phyloP scores from a whole-genome alignment of 306 rosid species.

The Corylus heterophylla region DNA sequence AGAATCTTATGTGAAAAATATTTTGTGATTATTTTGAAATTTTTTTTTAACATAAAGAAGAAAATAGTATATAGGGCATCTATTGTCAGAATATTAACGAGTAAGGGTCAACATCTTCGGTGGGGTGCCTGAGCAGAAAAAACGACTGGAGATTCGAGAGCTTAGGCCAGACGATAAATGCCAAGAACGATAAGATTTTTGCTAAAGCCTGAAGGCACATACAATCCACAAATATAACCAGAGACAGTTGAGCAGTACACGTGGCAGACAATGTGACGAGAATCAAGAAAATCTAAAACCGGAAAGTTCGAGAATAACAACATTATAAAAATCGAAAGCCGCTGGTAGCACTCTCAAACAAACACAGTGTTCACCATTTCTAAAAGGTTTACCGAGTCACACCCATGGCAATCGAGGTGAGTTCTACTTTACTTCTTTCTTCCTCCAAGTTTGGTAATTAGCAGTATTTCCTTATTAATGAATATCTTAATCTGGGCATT shows the following conservation, averaged over 20 bases:
- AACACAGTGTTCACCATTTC: background rate
- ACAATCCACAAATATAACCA: constrained; percentile 10
- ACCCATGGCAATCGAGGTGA: constrained; percentile 67
- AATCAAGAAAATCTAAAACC: background rate
- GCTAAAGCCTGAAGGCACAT: background rate
- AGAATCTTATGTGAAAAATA: too few relatives aligned
- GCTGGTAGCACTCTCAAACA: too few relatives aligned
- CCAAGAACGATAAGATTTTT: background rate
- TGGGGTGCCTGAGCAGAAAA: too few relatives aligned
- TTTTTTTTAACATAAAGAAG: too few relatives aligned
- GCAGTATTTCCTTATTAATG: background rate
- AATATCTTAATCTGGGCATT: background rate
- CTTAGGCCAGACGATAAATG: background rate
- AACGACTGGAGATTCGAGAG: too few relatives aligned
- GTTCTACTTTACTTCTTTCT: constrained; percentile 29
- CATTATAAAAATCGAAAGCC: background rate
- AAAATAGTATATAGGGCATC: too few relatives aligned
- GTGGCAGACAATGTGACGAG: background rate
- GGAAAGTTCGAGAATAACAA: constrained; percentile 4
- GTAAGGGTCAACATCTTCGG: too few relatives aligned
- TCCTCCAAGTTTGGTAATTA: background rate
- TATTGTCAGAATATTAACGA: too few relatives aligned
- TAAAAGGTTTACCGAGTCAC: background rate
- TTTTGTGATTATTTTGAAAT: too few relatives aligned
- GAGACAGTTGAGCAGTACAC: background rate